Percentiles rank a stretch among this genome's conserved stretches.
phyloP scores from a whole-genome alignment of 108 stramenopile species.

The Aurantiochytrium sp. region DNA sequence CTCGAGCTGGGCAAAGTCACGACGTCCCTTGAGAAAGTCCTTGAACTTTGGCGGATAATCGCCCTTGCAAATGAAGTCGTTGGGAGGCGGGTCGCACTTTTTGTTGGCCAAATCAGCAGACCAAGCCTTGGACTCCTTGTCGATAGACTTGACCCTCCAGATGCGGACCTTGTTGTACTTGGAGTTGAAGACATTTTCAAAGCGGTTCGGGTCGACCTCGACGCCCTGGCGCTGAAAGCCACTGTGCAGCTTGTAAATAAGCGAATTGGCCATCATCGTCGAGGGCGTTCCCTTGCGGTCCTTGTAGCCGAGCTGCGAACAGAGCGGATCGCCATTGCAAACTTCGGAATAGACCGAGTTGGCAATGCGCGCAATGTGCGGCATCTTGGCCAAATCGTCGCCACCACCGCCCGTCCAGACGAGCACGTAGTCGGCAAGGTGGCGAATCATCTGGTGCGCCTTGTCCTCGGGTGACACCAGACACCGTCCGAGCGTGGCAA shows the following conservation, averaged over 20 bases:
- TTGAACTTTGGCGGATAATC: constrained; percentile 74
- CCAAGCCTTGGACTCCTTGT: constrained; percentile 69
- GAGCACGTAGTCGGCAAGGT: constrained; percentile 87
- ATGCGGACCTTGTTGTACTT: constrained; percentile 97
- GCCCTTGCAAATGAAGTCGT: constrained; percentile 77
- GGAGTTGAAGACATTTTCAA: constrained; percentile 74
- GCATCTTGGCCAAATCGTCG: constrained; percentile 91
- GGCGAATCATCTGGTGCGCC: constrained; percentile 83
- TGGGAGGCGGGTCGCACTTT: constrained; percentile 68
- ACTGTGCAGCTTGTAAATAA: constrained; percentile 82
- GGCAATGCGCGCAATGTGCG: constrained; percentile 91
- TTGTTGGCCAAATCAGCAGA: constrained; percentile 59
- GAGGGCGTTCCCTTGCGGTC: constrained; percentile 75
- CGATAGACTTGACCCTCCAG: constrained; percentile 75
- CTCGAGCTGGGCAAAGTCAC: constrained; percentile 79
- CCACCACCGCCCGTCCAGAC: constrained; percentile 87
- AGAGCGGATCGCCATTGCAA: constrained; percentile 85
- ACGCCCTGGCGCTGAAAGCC: constrained; percentile 65
- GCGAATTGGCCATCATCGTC: constrained; percentile 74
- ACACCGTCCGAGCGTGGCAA: constrained; percentile 86
- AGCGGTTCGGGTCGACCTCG: constrained; percentile 50
- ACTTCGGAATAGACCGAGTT: constrained; percentile 91
- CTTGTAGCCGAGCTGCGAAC: constrained; percentile 69
- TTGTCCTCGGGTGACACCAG: constrained; percentile 76
- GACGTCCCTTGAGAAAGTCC: constrained; percentile 59